Evolutionary conservation across 257 asterid genomes (phyloP).

Genomic region (Marsdenia floribunda): DNA sequence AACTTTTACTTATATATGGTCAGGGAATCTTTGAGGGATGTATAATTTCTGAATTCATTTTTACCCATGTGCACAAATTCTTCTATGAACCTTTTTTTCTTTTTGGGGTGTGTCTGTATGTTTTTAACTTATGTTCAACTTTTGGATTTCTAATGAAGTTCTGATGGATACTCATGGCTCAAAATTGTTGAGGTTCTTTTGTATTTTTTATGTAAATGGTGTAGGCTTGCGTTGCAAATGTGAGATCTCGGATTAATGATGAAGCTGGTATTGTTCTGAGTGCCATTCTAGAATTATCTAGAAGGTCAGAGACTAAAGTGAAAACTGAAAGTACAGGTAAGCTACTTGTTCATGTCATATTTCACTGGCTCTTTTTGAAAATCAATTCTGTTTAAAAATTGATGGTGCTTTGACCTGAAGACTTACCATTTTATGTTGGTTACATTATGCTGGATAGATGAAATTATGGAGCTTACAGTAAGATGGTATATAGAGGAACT

Average conservation of each 20-base stretch:
- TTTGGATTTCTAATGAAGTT: background rate
- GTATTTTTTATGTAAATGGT: constrained; percentile 4
- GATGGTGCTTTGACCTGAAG: background rate
- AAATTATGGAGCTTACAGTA: background rate
- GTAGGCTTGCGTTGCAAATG: constrained; percentile 67
- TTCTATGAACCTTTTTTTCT: too few species aligned
- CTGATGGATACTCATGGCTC: background rate
- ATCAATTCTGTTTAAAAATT: background rate
- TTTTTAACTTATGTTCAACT: too few species aligned
- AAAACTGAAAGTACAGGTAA: constrained; percentile 62
- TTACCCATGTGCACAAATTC: background rate
- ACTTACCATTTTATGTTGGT: background rate
- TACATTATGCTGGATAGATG: background rate
- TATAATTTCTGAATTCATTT: background rate
- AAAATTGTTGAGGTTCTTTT: constrained; percentile 1
- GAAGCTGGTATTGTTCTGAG: constrained; percentile 69
- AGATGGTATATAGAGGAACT: background rate
- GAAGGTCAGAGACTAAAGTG: constrained; percentile 36
- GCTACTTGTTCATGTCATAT: background rate
- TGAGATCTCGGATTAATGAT: constrained; percentile 40
- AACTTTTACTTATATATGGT: too few species aligned
- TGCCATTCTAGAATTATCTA: constrained; percentile 58
- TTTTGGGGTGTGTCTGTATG: background rate
- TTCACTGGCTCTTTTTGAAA: background rate
- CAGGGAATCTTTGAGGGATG: background rate